Conservation (phyloP, 768 basidiomycete genomes). For the Calocera viscosa region DNA sequence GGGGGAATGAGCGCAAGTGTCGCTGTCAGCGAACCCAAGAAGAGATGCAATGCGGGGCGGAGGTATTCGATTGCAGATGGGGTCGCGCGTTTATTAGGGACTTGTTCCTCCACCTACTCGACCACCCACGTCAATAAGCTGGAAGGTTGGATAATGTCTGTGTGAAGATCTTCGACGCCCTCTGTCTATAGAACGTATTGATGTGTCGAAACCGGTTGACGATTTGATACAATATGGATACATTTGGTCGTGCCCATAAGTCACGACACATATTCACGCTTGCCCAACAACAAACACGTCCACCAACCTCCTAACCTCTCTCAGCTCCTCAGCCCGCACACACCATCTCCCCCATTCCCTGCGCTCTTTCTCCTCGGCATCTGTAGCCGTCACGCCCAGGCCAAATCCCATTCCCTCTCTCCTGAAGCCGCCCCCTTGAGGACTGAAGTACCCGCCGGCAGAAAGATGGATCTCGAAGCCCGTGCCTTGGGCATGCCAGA, state of each 20-base stretch:
- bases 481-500: neutral
- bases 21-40: neutral
- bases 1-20: neutral
- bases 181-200: too few species aligned
- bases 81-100: too few species aligned
- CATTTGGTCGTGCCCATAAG: too few species aligned
- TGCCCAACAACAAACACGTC: neutral
- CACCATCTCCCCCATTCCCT: neutral
- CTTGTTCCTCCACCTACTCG: too few species aligned
- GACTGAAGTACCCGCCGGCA: neutral
- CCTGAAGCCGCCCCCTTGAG: neutral
- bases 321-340: neutral
- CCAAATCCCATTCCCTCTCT: conserved; percentile 2
- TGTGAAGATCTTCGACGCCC: too few species aligned
- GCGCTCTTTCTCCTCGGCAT: neutral
- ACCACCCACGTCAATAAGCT: too few species aligned
- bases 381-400: neutral
- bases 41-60: conserved; percentile 6
- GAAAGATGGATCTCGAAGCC: neutral
- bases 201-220: too few species aligned
- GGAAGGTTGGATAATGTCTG: too few species aligned
- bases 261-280: too few species aligned
- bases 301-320: neutral
- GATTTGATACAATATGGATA: too few species aligned
- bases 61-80: neutral